Evolutionary conservation across 176 grass and related monocot species (phyloP).

Genomic region (Eleusine indica): DNA sequence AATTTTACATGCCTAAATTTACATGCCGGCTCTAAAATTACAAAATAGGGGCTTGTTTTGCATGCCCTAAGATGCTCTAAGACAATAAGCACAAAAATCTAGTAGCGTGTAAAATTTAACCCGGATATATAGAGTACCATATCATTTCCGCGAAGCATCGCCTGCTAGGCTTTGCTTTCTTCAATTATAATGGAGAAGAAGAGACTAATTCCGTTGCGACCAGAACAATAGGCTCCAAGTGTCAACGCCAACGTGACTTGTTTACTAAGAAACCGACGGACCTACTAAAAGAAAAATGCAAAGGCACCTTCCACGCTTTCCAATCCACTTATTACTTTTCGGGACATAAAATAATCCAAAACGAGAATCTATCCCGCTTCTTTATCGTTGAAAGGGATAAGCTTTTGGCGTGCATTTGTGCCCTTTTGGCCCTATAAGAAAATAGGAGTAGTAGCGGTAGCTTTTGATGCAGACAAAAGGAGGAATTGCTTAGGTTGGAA

Average conservation of each 20-base stretch:
- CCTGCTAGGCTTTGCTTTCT: neutral
- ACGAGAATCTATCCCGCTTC: slow-evolving; percentile 31
- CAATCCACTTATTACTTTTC: slow-evolving; percentile 16
- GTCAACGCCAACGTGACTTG: slow-evolving; percentile 42
- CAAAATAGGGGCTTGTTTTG: no score
- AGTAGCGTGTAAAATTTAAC: no score
- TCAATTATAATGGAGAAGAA: neutral
- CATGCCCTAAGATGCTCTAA: no score
- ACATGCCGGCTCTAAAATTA: no score
- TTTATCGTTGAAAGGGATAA: slow-evolving; percentile 35
- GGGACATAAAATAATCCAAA: slow-evolving; percentile 33
- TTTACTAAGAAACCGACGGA: slow-evolving; percentile 41
- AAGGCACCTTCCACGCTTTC: slow-evolving; percentile 36
- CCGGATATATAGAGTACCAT: neutral
- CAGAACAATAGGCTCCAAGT: neutral
- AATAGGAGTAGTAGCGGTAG: neutral
- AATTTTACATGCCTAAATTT: no score
- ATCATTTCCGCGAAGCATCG: slow-evolving; percentile 7
- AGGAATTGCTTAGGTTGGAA: slow-evolving; percentile 46
- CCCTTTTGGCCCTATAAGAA: slow-evolving; percentile 19
- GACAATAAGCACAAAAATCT: no score
- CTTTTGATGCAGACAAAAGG: slow-evolving; percentile 39
- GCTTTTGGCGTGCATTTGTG: slow-evolving; percentile 33
- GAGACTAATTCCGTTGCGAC: neutral
- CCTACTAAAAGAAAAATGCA: slow-evolving; percentile 28